phyloP scores from a whole-genome alignment of 1,139 yeast species.

The Torulaspora pretoriensis region DNA sequence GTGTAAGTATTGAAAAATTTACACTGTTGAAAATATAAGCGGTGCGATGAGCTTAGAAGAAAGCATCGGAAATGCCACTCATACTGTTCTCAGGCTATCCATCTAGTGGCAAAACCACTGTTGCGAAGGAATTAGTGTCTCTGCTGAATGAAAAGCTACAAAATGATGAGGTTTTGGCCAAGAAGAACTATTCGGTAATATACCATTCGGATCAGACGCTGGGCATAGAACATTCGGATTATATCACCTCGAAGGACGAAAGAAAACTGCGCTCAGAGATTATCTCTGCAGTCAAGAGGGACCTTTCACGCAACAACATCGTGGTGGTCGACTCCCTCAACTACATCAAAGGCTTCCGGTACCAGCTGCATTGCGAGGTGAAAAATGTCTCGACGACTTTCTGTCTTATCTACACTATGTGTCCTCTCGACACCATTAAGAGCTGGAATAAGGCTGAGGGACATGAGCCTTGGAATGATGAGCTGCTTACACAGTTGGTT shows the following conservation, averaged over 20 bases:
- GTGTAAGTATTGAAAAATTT: constrained; percentile 6
- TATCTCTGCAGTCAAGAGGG: constrained; percentile 84
- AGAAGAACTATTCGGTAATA: constrained; percentile 49
- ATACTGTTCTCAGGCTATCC: constrained; percentile 83
- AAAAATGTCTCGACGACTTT: constrained; percentile 79
- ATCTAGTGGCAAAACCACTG: constrained; percentile 73
- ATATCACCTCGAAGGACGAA: constrained; percentile 66
- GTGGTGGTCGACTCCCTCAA: constrained; percentile 83
- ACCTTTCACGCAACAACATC: constrained; percentile 59
- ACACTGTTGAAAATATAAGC: neutral
- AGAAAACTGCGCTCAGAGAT: constrained; percentile 80
- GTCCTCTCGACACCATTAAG: constrained; percentile 57
- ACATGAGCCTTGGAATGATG: constrained; percentile 58
- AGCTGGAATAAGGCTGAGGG: constrained; percentile 51
- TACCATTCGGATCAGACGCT: constrained; percentile 74
- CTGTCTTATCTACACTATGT: constrained; percentile 75
- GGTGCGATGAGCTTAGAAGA: neutral
- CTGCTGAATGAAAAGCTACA: constrained; percentile 50
- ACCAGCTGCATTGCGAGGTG: constrained; percentile 91
- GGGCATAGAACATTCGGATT: constrained; percentile 66
- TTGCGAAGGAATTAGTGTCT: constrained; percentile 55
- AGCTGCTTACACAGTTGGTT: constrained; percentile 60
- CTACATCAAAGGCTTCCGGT: constrained; percentile 92
- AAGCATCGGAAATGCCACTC: constrained; percentile 60
- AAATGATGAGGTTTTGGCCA: constrained; percentile 42